Evolutionary conservation across 192 early-diverging fungal species (phyloP).

Genomic region (Chytriomyces sp.): DNA sequence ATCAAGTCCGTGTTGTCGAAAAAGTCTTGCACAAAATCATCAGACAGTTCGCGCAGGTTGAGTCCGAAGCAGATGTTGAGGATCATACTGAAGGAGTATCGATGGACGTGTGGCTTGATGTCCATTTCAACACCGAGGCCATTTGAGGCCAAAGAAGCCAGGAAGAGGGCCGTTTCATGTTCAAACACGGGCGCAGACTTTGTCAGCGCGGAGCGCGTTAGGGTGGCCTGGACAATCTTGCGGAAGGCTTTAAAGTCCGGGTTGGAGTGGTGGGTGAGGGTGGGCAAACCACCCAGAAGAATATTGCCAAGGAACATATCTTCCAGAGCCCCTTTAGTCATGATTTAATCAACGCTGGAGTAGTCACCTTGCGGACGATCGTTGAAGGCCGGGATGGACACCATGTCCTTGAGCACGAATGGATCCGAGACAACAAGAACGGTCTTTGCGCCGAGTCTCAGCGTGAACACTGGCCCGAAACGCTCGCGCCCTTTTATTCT

Average conservation of each 20-base stretch:
- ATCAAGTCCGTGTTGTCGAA: constrained; percentile 1
- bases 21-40: neutral
- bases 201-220: neutral
- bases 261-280: constrained; percentile 7
- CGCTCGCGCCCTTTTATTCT: neutral
- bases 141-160: neutral
- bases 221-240: constrained; percentile 1
- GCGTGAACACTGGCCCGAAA: neutral
- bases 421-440: constrained; percentile 14
- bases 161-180: neutral
- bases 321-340: neutral
- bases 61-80: neutral
- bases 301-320: constrained; percentile 4
- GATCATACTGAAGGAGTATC: constrained; percentile 7
- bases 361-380: neutral
- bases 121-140: neutral
- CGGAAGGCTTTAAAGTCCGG: constrained; percentile 10
- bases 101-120: neutral
- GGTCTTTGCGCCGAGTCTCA: constrained; percentile 1
- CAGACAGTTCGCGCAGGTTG: neutral
- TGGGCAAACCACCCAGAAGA: constrained; percentile 10
- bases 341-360: neutral
- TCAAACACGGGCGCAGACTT: neutral
- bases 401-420: neutral
- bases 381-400: constrained; percentile 12